Base-by-base conservation (phyloP, 2,329 filamentous ascomycete genomes). In the Colletotrichum simmondsii region DNA sequence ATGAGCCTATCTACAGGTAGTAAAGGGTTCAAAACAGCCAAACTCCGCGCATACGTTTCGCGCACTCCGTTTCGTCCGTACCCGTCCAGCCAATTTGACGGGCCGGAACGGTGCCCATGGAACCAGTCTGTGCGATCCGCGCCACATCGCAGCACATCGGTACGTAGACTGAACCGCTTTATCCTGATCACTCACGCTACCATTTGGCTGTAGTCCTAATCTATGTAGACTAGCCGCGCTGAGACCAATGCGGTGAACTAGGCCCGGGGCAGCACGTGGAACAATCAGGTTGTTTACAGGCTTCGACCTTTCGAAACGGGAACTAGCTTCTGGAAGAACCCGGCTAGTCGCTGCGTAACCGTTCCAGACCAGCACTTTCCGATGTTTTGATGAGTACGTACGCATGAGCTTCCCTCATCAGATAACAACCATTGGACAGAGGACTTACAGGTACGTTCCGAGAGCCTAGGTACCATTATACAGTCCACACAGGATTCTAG, bases 261-360 rank as follows among this genome's bases (percentile, higher is more conserved):
- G 53, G 10, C 53, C 28, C 24, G 37, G 30, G 56, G 65, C 56
- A 30, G 56, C 69, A 72, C 65, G 65, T 72, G 69, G 69, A 30
- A 26, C 4, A n/a, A n/a, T 5, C n/a, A 59, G 3, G 2, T 67
- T 35, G 32, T 22, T 37, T 11, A 28, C 24, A 46, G 22, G 7
- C 12, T 19, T 62, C 30, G 54, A 24, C 4, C 26, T 22, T n/a
- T 22, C 53, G 19, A 22, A 63, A 69, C 59, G 59, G 65, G 30
- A 59, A 52, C 53, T 69, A 69, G 30, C 19, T 19, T 5, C 14
- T 35, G 6, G 14, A 26, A 63, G 24, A 14, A 24, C 19, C 42
- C 32, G 7, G 11, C 8, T 12, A 52, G 2, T 19, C 14, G 8
- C 28, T 52, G 26, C 28, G 10, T 4, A 10, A 2, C 5, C 12